Conservation (phyloP, 2,329 filamentous ascomycete species). For the Neonectria faginata region DNA sequence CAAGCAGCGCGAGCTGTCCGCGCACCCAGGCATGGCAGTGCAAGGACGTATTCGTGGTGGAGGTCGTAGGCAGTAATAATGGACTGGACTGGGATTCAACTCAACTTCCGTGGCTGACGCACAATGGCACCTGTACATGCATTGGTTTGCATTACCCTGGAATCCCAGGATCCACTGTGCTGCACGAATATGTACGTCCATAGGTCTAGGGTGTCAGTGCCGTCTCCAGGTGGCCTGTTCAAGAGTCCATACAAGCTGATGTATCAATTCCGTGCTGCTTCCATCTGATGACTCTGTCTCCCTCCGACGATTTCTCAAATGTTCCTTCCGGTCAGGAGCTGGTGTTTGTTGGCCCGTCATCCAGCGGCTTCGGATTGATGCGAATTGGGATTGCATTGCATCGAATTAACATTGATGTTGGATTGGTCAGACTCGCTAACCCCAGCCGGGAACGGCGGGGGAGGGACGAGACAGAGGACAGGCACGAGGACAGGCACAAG, state of each 20-base stretch:
- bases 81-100: not conserved
- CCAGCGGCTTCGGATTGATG: conserved; percentile 10
- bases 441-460: not conserved
- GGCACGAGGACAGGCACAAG: conserved; percentile 28
- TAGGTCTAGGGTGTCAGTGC: conserved; percentile 27
- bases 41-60: not conserved
- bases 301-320: not conserved
- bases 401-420: not conserved
- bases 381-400: conserved; percentile 1
- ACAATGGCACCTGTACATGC: conserved; percentile 21
- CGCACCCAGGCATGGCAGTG: conserved; percentile 5
- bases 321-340: conserved; percentile 13
- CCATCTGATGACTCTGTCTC: conserved; percentile 12
- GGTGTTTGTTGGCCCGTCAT: not conserved
- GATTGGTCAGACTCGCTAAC: conserved; percentile 4
- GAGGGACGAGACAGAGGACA: not conserved
- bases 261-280: conserved; percentile 15
- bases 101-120: conserved; percentile 5
- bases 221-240: conserved; percentile 27
- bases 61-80: not conserved
- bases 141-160: conserved; percentile 8
- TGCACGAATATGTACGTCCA: conserved; percentile 10
- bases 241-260: conserved; percentile 16
- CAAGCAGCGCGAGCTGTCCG: not conserved
- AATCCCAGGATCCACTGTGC: conserved; percentile 16